These are phyloP conservation scores for Lasiodiplodia hormozganensis DNA, from an alignment of 2,329 filamentous ascomycete genomes.

Conservation along the genomic window DNA sequence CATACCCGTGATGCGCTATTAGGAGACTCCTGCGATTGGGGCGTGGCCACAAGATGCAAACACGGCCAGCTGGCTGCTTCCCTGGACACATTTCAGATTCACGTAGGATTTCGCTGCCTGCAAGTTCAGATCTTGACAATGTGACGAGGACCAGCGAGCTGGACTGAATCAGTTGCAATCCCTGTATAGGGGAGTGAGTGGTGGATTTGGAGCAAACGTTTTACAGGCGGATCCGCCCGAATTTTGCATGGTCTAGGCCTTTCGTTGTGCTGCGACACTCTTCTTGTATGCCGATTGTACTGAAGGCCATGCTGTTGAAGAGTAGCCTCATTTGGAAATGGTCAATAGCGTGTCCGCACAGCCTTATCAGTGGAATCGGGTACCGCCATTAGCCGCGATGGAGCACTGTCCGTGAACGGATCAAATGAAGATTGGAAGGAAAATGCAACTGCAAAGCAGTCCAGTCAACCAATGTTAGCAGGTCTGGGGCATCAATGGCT, in stretches of 20 bases:
- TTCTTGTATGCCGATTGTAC: not conserved
- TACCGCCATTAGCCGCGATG: not conserved
- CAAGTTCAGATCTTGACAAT: not conserved
- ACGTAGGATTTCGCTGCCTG: not conserved
- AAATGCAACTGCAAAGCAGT: not conserved
- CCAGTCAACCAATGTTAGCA: not conserved
- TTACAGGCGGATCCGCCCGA: not conserved
- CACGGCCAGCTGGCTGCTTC: not conserved
- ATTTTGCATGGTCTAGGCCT: not conserved
- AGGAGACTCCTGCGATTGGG: not conserved
- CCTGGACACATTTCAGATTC: not conserved
- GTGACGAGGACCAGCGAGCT: not conserved
- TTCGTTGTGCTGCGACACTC: not conserved
- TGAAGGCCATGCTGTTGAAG: not conserved
- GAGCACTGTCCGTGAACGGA: not conserved
- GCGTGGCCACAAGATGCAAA: not conserved
- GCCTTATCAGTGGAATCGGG: not conserved
- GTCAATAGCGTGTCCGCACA: not conserved
- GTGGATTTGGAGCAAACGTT: not conserved
- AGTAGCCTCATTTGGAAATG: not conserved
- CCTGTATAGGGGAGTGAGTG: not conserved
- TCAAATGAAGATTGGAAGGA: not conserved
- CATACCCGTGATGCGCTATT: not conserved
- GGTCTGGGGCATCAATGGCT: not conserved
- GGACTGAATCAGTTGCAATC: not conserved